Evolutionary conservation across 768 basidiomycete genomes (phyloP).

Genomic region (Xerocomellus amylosporus): DNA sequence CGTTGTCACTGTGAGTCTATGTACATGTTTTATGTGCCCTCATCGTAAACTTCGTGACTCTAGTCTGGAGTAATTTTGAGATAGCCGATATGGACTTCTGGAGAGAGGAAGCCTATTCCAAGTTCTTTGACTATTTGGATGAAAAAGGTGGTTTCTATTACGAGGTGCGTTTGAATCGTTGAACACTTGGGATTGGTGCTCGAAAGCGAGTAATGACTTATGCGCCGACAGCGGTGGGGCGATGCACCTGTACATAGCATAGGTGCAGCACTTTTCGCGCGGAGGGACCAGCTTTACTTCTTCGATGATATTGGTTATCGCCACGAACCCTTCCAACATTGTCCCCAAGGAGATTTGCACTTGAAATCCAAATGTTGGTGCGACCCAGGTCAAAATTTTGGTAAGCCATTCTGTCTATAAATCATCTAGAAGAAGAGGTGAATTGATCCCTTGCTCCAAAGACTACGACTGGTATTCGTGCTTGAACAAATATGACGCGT

Average conservation of each 20-base stretch:
- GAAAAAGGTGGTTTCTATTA: conserved; percentile 87
- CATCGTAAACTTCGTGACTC: conserved; percentile 28
- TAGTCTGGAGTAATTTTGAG: conserved; percentile 74
- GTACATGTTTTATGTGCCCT: not conserved
- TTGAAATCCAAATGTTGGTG: conserved; percentile 65
- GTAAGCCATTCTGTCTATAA: conserved; percentile 34
- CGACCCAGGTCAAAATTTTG: conserved; percentile 67
- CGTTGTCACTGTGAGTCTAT: conserved; percentile 67
- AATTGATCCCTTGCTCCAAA: conserved; percentile 28
- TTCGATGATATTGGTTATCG: conserved; percentile 84
- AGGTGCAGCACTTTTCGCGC: conserved; percentile 72
- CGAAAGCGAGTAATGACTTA: not conserved
- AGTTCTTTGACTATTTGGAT: conserved; percentile 83
- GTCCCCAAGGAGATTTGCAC: conserved; percentile 59
- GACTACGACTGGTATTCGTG: conserved; percentile 91
- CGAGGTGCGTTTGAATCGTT: conserved; percentile 49
- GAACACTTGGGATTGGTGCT: not conserved
- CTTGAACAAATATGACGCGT: conserved; percentile 66
- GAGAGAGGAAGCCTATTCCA: conserved; percentile 77
- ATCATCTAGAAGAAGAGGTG: not conserved
- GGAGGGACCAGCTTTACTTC: conserved; percentile 75
- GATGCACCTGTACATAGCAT: conserved; percentile 88
- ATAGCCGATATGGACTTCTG: conserved; percentile 90
- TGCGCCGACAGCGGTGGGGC: conserved; percentile 60
- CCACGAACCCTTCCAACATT: conserved; percentile 79